Base-by-base conservation (phyloP, 2,329 filamentous ascomycete genomes). In the Aspergillus japonicus region DNA sequence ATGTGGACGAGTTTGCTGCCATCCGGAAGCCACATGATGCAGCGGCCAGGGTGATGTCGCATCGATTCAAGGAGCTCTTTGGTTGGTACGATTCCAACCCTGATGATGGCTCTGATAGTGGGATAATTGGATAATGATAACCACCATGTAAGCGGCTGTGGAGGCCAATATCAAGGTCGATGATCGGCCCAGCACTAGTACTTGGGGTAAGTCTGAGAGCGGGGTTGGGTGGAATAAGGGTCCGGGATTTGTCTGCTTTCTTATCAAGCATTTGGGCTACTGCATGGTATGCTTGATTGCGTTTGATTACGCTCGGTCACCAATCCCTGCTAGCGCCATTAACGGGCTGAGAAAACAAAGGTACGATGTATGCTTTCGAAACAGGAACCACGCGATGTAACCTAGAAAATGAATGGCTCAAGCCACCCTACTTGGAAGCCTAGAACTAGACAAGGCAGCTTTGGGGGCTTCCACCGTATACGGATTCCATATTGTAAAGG, bases 51-150 rank as follows among this genome's bases (percentile, higher is more conserved):
- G 52, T 54, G 16, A 54, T 54, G 52, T 54, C 52, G 8, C 24
- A 47, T 21, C 39, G 52, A 7, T 54, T 54, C 19, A 54, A 54
- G 52, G 52, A 54, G 23, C 16, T 54, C 29, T 54, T 54, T 47
- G 52, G 42, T 6, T 54, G 52, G 52, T 54, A 47, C 10, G 33
- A 54, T 24, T 47, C 52, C 2, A 26, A 54, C n/a, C n/a, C 24
- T 4, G 35, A 47, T 33, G 39, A 47, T 54, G 52, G 52, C 33
- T 24, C 51, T 4, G 39, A 47, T 26, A 29, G 35, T 54, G 52
- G 52, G 23, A 21, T 29, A 10, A 54, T 54, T 31, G 39, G 23
- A 23, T 54, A 21, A 35, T 7, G 10, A 35, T 8, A 4, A 35
- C 33, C 12, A 35, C 10, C 33, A 26, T 35, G 33, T 35, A 14